A percentile compares a stretch with the other conserved stretches of the same genome.
Evolutionary conservation across 2,329 filamentous ascomycete species (phyloP).

Genomic region (Verticillium nonalfalfae): DNA sequence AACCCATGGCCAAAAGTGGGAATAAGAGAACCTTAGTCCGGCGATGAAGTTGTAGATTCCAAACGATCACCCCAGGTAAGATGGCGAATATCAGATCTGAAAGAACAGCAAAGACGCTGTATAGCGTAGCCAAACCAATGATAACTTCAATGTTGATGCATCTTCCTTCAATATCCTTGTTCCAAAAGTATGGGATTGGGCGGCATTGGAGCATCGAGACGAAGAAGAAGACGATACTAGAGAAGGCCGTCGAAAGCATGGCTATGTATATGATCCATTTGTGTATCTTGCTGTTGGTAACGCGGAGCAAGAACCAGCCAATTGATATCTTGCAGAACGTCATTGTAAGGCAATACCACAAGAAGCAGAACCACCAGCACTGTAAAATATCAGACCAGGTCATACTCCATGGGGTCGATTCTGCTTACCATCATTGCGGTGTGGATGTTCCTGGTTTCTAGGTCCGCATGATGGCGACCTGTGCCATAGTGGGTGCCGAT

Average conservation of each 20-base stretch:
- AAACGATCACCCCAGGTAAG: conserved; percentile 47
- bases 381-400: background rate
- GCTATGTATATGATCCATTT: conserved; percentile 27
- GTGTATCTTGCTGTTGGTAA: conserved; percentile 25
- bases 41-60: conserved; percentile 45
- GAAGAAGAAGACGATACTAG: conserved; percentile 32
- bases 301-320: conserved; percentile 33
- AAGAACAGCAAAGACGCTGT: conserved; percentile 41
- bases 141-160: conserved; percentile 37
- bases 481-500: conserved; percentile 31
- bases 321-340: conserved; percentile 35
- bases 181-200: conserved; percentile 33
- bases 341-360: conserved; percentile 28
- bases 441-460: conserved; percentile 16
- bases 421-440: conserved; percentile 15
- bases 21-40: conserved; percentile 45
- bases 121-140: conserved; percentile 45
- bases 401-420: conserved; percentile 14
- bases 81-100: conserved; percentile 46
- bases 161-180: conserved; percentile 21
- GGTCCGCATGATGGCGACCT: conserved; percentile 26
- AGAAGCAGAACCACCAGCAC: conserved; percentile 28
- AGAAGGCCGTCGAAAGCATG: conserved; percentile 27
- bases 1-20: conserved; percentile 49
- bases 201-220: conserved; percentile 32